A percentile compares a stretch with the other conserved stretches of the same genome.
phyloP scores from a whole-genome alignment of 148 eudicot genomes.

The Spergularia marina region DNA sequence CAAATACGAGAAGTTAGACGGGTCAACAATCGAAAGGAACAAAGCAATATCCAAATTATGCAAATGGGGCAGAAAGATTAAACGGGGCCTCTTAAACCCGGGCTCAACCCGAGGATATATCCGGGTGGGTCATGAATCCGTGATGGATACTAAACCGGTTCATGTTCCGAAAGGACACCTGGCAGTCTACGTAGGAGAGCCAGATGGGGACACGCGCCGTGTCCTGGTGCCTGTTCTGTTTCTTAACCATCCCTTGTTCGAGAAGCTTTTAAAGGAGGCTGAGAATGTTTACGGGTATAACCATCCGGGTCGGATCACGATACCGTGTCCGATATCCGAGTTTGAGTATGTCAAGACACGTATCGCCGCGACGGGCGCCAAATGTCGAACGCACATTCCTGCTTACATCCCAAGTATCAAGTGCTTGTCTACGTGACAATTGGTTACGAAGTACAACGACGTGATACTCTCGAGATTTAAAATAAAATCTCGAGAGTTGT shows the following conservation, averaged over 20 bases:
- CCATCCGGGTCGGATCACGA: constrained; percentile 74
- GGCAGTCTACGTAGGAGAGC: constrained; percentile 73
- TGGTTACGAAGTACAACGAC: no score
- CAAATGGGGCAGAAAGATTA: constrained; percentile 41
- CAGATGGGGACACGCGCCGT: constrained; percentile 44
- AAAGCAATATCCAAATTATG: constrained; percentile 31
- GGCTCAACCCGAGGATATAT: constrained; percentile 28
- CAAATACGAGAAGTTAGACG: constrained; percentile 26
- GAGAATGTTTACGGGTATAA: constrained; percentile 67
- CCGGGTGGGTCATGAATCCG: constrained; percentile 38
- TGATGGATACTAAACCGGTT: neutral
- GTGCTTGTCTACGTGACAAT: constrained; percentile 11
- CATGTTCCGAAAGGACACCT: constrained; percentile 69
- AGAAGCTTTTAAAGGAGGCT: constrained; percentile 51
- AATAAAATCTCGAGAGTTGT: neutral
- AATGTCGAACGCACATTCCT: constrained; percentile 20
- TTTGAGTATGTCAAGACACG: constrained; percentile 50
- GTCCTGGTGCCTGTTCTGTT: constrained; percentile 73
- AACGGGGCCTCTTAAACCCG: constrained; percentile 23
- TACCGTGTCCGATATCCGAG: constrained; percentile 68
- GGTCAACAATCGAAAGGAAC: constrained; percentile 15
- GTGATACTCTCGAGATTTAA: neutral
- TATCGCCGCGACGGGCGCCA: constrained; percentile 41
- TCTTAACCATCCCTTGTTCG: constrained; percentile 79
- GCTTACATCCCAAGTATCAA: neutral